Conservation (phyloP, 176 grass and related monocot species). For the Urochloa ruziziensis region DNA sequence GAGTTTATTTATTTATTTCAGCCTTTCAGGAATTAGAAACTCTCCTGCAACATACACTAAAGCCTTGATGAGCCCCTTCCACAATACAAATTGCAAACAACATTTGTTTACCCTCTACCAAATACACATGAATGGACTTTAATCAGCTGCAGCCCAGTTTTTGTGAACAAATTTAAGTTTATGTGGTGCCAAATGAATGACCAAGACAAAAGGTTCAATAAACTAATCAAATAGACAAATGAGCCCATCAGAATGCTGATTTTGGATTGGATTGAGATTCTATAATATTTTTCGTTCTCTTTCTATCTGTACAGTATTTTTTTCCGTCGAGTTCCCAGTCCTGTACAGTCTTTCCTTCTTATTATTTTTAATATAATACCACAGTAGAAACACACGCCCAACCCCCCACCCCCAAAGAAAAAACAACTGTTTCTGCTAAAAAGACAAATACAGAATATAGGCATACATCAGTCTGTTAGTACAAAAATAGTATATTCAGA, state of each 20-base stretch:
- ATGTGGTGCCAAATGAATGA: not conserved
- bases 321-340: not conserved
- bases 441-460: not conserved
- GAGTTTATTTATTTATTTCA: not conserved
- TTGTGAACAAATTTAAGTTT: constrained; percentile 4
- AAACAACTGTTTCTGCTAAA: not conserved
- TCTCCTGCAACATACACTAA: not conserved
- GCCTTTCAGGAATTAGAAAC: not conserved
- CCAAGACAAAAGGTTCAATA: not conserved
- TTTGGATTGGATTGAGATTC: not conserved
- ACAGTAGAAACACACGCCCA: too few species aligned
- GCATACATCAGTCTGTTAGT: not conserved
- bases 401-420: too few species aligned
- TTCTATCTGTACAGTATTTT: not conserved
- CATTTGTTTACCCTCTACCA: not conserved
- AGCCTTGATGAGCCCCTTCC: constrained; percentile 7
- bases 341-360: not conserved
- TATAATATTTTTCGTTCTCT: not conserved
- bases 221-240: not conserved
- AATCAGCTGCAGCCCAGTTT: not conserved
- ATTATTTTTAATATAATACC: not conserved
- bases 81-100: not conserved
- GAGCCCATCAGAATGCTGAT: not conserved
- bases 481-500: not conserved
- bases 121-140: not conserved